Percentiles rank a stretch among this genome's conserved stretches.
These are phyloP conservation scores for Ogataea naganishii DNA, from an alignment of 805 yeast species.

Conservation along the genomic window DNA sequence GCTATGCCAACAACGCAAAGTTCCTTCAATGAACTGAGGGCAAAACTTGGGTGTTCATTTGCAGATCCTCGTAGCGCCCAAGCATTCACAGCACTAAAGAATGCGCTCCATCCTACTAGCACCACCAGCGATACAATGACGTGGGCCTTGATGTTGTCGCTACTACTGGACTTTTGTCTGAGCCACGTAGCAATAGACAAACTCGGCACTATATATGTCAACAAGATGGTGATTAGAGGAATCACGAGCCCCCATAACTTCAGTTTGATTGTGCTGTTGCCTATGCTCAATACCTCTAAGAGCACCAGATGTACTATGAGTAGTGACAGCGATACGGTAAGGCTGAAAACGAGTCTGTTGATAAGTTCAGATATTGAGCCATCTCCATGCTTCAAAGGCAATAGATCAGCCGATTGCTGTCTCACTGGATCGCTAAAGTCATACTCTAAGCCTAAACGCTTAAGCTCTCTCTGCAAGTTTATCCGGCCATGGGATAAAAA, in stretches of 20 bases:
- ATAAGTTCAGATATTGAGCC: too few relatives aligned
- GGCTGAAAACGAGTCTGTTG: conserved; percentile 13
- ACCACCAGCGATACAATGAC: conserved; percentile 1
- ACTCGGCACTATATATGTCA: conserved; percentile 37
- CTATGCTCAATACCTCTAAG: conserved; percentile 17
- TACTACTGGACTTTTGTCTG: background rate
- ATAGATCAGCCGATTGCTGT: too few relatives aligned
- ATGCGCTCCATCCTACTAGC: conserved; percentile 6
- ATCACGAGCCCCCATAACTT: conserved; percentile 31
- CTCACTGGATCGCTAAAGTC: too few relatives aligned
- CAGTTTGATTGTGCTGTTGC: conserved; percentile 18
- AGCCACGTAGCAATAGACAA: conserved; percentile 22
- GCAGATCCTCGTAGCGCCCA: background rate
- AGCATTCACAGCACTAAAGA: too few relatives aligned
- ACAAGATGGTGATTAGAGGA: conserved; percentile 27
- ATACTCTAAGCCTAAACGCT: too few relatives aligned
- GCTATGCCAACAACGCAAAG: conserved; percentile 40
- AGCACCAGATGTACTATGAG: conserved; percentile 20
- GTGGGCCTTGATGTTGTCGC: background rate
- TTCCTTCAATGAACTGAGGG: conserved; percentile 31
- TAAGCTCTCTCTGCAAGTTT: too few relatives aligned
- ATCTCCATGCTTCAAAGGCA: too few relatives aligned
- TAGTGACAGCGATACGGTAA: conserved; percentile 18
- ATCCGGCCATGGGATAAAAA: too few relatives aligned
- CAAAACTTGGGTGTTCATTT: too few relatives aligned